Percentiles rank a stretch among this genome's conserved stretches.
Evolutionary conservation across 73 alveolate species (phyloP).

Genomic region (Tetrahymena borealis): DNA sequence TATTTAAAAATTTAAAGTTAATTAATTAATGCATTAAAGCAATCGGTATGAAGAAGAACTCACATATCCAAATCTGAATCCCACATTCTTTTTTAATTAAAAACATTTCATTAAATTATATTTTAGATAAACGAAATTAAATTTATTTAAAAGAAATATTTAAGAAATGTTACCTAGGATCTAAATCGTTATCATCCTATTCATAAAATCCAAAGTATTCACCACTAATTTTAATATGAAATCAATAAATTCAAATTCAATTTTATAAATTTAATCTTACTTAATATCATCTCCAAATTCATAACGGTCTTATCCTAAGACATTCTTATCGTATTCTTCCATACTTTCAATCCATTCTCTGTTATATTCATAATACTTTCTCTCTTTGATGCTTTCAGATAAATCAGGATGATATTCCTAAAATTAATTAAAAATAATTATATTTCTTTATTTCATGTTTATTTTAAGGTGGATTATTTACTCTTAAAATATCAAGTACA

Average conservation of each 20-base stretch:
- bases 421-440: not conserved
- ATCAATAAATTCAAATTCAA: not conserved
- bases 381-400: constrained; percentile 68
- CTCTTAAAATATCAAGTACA: constrained; percentile 65
- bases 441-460: too few relatives aligned
- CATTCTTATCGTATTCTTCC: constrained; percentile 35
- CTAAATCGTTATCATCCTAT: constrained; percentile 26
- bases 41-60: not conserved
- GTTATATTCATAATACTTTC: constrained; percentile 68
- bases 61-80: constrained; percentile 35
- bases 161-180: constrained; percentile 24
- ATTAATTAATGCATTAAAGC: not conserved
- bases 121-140: not conserved
- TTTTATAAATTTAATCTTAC: not conserved
- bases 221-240: constrained; percentile 10
- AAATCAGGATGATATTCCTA: constrained; percentile 61
- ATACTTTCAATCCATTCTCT: constrained; percentile 63
- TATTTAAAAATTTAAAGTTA: not conserved
- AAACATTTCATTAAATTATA: not conserved
- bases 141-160: too few relatives aligned
- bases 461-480: not conserved
- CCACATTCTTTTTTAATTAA: constrained; percentile 24
- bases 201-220: constrained; percentile 25
- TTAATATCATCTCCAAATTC: not conserved
- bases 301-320: not conserved